Conservation (phyloP, 163 green algal species). For the Smithsoniella earleae region DNA sequence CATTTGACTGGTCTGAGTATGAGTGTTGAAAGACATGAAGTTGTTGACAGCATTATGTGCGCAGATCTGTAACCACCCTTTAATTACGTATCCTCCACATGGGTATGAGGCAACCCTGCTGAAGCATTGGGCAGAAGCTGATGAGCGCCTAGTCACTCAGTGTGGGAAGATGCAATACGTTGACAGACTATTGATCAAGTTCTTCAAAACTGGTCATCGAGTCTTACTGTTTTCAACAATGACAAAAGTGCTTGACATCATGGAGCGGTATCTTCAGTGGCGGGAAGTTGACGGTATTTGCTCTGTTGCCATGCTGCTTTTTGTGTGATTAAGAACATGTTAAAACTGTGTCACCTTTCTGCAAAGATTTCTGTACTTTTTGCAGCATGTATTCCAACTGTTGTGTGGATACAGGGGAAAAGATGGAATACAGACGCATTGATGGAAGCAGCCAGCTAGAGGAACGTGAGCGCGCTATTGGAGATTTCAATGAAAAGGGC, state of each 20-base stretch:
- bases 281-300: conserved; percentile 38
- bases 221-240: conserved; percentile 84
- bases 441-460: conserved; percentile 84
- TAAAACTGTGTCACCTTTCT: too few relatives aligned
- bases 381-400: too few relatives aligned
- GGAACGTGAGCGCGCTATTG: conserved; percentile 64
- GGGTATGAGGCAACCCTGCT: conserved; percentile 20
- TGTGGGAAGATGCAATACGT: conserved; percentile 93
- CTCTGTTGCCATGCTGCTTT: too few relatives aligned
- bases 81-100: conserved; percentile 64
- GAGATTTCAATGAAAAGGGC: conserved; percentile 62
- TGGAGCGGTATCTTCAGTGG: conserved; percentile 83
- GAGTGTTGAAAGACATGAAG: too few relatives aligned
- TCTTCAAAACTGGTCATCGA: conserved; percentile 63
- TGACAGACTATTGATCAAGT: conserved; percentile 88
- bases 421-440: conserved; percentile 73
- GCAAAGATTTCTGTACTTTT: too few relatives aligned
- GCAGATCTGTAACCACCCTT: conserved; percentile 91
- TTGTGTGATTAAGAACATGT: too few relatives aligned
- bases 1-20: too few relatives aligned
- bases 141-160: conserved; percentile 49
- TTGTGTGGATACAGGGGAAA: conserved; percentile 28
- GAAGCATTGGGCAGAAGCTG: conserved; percentile 34
- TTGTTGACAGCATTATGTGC: conserved; percentile 6
- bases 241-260: conserved; percentile 73